phyloP scores from a whole-genome alignment of 345 rosid species.

The Rhodomyrtus tomentosa region DNA sequence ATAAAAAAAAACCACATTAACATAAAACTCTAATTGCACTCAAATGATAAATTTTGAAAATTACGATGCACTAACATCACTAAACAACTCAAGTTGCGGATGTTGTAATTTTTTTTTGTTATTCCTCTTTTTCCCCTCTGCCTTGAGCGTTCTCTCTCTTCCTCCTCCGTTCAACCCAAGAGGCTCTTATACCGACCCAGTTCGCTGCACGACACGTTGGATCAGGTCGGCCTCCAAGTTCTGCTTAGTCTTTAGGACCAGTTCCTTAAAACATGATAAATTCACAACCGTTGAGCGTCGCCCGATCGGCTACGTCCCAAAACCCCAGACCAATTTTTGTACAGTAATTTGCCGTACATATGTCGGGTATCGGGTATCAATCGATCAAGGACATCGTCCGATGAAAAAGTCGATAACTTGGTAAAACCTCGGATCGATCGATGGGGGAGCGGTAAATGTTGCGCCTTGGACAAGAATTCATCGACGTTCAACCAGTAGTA shows the following conservation, averaged over 20 bases:
- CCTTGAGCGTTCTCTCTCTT: background rate
- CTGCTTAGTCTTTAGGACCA: background rate
- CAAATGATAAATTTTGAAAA: background rate
- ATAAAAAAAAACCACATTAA: no score
- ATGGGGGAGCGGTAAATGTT: background rate
- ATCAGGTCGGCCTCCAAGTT: background rate
- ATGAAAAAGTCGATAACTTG: background rate
- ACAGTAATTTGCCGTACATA: background rate
- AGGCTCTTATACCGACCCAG: background rate
- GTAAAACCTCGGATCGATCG: background rate
- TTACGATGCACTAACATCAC: background rate
- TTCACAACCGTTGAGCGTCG: background rate
- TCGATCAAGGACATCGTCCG: background rate
- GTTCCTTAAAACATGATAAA: background rate
- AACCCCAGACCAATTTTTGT: background rate
- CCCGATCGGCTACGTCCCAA: background rate
- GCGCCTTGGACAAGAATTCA: background rate
- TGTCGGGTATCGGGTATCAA: background rate
- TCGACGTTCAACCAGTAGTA: background rate
- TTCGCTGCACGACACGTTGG: background rate
- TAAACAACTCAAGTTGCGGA: background rate
- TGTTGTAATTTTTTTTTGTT: background rate
- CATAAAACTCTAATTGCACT: no score
- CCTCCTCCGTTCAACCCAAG: background rate
- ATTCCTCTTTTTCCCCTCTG: background rate